A percentile compares a stretch with the other conserved stretches of the same genome.
These are phyloP conservation scores for Phytophthora palmivora DNA, from an alignment of 352 stramenopile genomes.

Conservation along the genomic window DNA sequence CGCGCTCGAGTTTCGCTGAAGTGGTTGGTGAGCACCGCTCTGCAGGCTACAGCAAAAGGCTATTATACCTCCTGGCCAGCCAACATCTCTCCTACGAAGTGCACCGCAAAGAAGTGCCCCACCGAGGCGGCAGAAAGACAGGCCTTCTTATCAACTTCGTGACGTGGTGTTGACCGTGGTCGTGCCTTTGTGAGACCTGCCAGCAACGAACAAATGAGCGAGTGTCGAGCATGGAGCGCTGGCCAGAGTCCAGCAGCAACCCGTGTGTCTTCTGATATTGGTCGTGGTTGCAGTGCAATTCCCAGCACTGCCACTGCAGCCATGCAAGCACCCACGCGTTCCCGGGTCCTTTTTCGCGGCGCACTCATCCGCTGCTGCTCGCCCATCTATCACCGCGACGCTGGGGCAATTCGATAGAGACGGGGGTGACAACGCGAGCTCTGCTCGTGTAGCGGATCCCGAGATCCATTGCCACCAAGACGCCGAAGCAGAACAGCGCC, in stretches of 20 bases:
- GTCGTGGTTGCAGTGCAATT: conserved; percentile 17
- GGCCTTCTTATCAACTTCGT: conserved; percentile 6
- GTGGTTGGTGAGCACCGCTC: neutral
- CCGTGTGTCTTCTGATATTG: neutral
- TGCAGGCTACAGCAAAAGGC: too few relatives aligned
- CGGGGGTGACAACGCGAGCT: neutral
- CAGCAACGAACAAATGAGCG: conserved; percentile 16
- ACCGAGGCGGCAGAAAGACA: conserved; percentile 27
- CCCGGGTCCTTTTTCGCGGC: conserved; percentile 23
- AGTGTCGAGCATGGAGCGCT: neutral
- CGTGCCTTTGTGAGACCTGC: conserved; percentile 3
- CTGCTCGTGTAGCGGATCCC: conserved; percentile 9
- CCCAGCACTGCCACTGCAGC: neutral
- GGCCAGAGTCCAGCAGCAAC: conserved; percentile 15
- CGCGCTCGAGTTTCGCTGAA: conserved; percentile 5
- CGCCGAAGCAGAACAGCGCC: conserved; percentile 1
- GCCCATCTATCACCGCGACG: conserved; percentile 24
- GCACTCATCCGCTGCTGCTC: conserved; percentile 20
- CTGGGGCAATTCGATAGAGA: conserved; percentile 21
- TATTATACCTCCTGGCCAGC: neutral
- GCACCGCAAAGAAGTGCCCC: conserved; percentile 24
- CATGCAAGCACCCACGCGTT: too few relatives aligned
- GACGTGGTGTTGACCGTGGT: neutral
- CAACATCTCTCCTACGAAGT: too few relatives aligned
- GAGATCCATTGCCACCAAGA: conserved; percentile 22